A percentile compares a stretch with the other conserved stretches of the same genome.
phyloP scores from a whole-genome alignment of 768 basidiomycete genomes.

The Russula brevipes region DNA sequence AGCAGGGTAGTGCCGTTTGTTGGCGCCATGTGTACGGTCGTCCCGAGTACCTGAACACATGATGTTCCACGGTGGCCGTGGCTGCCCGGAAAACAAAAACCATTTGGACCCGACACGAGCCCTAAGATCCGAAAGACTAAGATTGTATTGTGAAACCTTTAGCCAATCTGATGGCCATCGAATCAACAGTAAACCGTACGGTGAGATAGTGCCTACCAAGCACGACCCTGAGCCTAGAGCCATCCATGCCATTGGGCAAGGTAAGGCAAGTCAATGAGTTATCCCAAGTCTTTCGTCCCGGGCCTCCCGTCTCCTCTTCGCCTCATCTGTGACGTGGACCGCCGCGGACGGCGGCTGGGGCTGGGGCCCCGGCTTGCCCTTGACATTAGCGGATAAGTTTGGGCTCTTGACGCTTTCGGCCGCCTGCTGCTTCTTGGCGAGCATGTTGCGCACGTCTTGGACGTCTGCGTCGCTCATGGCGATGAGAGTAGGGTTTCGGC shows the following conservation, averaged over 20 bases:
- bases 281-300: constrained; percentile 35
- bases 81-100: no score
- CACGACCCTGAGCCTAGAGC: background rate
- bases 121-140: no score
- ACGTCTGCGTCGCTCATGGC: constrained; percentile 73
- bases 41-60: background rate
- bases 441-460: constrained; percentile 66
- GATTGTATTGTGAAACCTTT: no score
- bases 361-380: constrained; percentile 13
- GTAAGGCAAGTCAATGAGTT: background rate
- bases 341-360: constrained; percentile 8
- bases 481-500: constrained; percentile 70
- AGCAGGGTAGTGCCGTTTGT: background rate
- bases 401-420: constrained; percentile 19
- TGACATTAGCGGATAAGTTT: constrained; percentile 9
- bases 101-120: no score
- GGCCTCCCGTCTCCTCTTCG: constrained; percentile 34
- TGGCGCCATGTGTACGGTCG: background rate
- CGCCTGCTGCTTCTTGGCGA: constrained; percentile 33
- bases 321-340: constrained; percentile 31
- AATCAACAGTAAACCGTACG: no score
- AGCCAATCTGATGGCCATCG: no score
- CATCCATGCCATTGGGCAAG: no score
- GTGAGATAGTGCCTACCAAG: no score
- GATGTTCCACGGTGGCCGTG: no score